phyloP scores from a whole-genome alignment of 2,329 filamentous ascomycete genomes.

The Pezicula radicicola region DNA sequence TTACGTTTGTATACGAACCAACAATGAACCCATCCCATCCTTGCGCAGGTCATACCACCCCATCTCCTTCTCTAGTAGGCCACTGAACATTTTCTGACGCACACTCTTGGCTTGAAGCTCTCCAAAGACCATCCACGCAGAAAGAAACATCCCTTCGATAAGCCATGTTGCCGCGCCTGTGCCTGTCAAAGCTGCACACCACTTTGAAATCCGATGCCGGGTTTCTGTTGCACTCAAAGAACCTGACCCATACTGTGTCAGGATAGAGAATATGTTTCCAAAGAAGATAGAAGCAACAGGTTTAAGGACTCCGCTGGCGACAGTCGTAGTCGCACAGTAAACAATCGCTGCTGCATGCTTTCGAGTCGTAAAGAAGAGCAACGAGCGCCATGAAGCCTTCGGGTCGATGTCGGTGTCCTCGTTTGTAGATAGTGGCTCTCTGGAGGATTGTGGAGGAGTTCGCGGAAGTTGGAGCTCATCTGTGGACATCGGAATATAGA shows the following conservation, averaged over 20 bases:
- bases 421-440: neutral
- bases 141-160: constrained; percentile 63
- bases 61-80: constrained; percentile 70
- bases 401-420: neutral
- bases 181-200: constrained; percentile 59
- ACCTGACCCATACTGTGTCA: constrained; percentile 63
- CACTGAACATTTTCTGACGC: constrained; percentile 62
- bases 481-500: neutral
- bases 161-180: constrained; percentile 67
- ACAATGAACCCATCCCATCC: constrained; percentile 68
- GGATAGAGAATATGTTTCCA: constrained; percentile 70
- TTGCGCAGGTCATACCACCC: constrained; percentile 76
- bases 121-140: constrained; percentile 73
- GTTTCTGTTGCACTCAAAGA: constrained; percentile 46
- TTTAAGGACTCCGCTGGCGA: constrained; percentile 58
- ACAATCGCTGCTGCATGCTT: constrained; percentile 54
- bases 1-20: constrained; percentile 72
- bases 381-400: constrained; percentile 21
- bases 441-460: neutral
- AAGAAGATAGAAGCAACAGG: constrained; percentile 68
- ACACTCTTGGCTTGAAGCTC: constrained; percentile 73
- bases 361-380: constrained; percentile 72
- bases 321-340: constrained; percentile 52
- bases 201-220: constrained; percentile 51
- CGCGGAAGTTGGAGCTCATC: neutral